Percentiles rank a stretch among this genome's conserved stretches.
Conservation (phyloP, 805 yeast genomes). For the Suhomyces prunicola region DNA sequence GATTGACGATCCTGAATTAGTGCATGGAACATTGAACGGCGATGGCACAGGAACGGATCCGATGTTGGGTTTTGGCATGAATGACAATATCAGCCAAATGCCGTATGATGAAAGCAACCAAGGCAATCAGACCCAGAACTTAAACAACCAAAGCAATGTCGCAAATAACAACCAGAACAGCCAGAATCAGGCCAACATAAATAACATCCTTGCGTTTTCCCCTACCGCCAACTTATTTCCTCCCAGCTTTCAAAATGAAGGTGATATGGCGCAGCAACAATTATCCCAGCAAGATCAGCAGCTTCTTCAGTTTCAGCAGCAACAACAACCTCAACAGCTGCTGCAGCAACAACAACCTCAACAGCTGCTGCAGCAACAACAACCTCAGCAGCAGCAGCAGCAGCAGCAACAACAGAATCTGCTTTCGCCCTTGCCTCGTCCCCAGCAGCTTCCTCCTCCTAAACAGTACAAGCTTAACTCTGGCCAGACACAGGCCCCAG, state of each 20-base stretch:
- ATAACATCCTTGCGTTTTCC: conserved; percentile 27
- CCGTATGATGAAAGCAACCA: neutral
- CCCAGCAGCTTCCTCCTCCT: conserved; percentile 5
- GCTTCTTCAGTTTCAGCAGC: conserved; percentile 3
- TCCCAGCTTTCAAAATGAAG: conserved; percentile 2
- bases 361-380: neutral
- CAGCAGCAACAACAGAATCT: conserved; percentile 6
- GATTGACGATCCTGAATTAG: conserved; percentile 81
- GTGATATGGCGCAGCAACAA: neutral
- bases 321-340: neutral
- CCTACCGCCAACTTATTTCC: conserved; percentile 24
- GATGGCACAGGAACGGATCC: conserved; percentile 14
- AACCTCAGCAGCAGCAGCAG: neutral
- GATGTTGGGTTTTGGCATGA: conserved; percentile 20
- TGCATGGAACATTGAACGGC: conserved; percentile 40
- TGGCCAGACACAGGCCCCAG: neutral
- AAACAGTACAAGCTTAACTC: neutral
- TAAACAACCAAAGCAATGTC: neutral
- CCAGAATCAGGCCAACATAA: conserved; percentile 8
- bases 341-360: neutral
- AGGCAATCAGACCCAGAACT: neutral
- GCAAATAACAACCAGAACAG: neutral
- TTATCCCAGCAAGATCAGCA: conserved; percentile 1
- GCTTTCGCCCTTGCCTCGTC: conserved; percentile 1
- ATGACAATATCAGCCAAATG: neutral